Evolutionary conservation across 805 yeast species (phyloP), one percentile per base, ranked within the genome.

Genomic region (Yamadazyma nakazawae): DNA sequence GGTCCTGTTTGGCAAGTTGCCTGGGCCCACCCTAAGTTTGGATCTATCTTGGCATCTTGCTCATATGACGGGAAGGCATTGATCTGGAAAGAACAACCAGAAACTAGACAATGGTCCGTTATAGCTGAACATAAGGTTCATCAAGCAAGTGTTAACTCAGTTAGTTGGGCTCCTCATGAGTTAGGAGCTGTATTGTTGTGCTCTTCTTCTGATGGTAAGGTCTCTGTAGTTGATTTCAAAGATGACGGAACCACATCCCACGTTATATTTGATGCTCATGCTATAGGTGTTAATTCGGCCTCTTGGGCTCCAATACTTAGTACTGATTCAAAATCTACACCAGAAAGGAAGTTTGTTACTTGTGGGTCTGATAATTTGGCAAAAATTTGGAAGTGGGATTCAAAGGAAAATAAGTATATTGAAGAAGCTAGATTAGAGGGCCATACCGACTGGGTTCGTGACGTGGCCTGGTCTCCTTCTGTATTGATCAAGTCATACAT

Each of bases 1-100:
- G 99, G 98, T 30, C 98, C 99, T 11, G 97, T 94, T 40, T 94
- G 99, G 99, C 96, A 92, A 70, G 96, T 90, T 17, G 81, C 88
- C 45, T 94, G 99, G 99, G 98, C 98, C 2, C 99, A 94, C 64
- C 99, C 99, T 28, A 92, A 92, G 66, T 94, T 92, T 62, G 99
- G 99, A 34, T 85, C 89, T 12, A 88, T 92, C 53, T 75, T 94
- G 54, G 99, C 99, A 1, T 85, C 96, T 21, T 88, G 96, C 57
- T 89, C 97, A 1, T 94, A 89, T 62, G 97, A 94, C 63, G 99
- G 99, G 45, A 86, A 86, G 60, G 97, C 88, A 14, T 71, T 91
- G 51, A 82, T 94, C 58, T 94, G 99, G 99, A 85, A 88, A 61
- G 97, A 92, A 67, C 72, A 64, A 46, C 74, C 72, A 8, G 96